Evolutionary conservation across 306 rosid species (phyloP), one percentile per base, ranked within the genome.

Genomic region (Lagenaria siceraria): DNA sequence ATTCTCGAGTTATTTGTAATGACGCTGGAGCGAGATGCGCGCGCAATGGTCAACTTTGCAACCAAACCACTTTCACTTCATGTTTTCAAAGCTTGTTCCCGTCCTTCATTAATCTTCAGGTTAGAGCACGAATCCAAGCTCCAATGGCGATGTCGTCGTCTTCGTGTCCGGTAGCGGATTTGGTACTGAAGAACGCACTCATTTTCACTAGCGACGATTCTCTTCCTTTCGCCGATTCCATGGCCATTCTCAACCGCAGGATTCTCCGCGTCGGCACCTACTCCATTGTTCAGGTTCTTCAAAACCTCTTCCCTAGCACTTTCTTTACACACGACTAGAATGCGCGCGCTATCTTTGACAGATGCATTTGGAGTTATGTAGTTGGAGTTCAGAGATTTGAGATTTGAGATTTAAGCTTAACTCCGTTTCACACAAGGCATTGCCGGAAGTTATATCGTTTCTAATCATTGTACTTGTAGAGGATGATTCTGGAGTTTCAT

Each of bases 131-230:
- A 68, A 69, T 40, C 19, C n/a, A 69, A 43, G 75, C 13, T 69
- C 35, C 51, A 1, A 69, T 22, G 51, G 35, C 49, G 10, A 69
- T 22, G 74, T 11, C 68, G 10, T 46, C 66, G 0, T 46, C 77
- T 18, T 75, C 69, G 38, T 73, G 83, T 77, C 69, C 81, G 6
- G 73, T 69, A 15, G 92, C 89, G 6, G 97, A 91, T 78, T 82
- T 93, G 83, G 78, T 93, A 56, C 48, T 91, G 21, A 87, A 33
- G 60, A 89, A 93, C 83, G 96, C 85, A 21, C 81, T 85, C 33
- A 88, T 91, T 75, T 91, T 80, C 85, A 89, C 97, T 1, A 83
- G 95, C 59, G 89, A 91, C 62, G 97, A 88, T 2, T 81, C 93
- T 71, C 83, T 91, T 70, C 92, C 93, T 42, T 91, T 91, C 65